These are phyloP conservation scores for Calonectria fujianensis DNA, from an alignment of 2,329 filamentous ascomycete genomes.

Conservation along the genomic window DNA sequence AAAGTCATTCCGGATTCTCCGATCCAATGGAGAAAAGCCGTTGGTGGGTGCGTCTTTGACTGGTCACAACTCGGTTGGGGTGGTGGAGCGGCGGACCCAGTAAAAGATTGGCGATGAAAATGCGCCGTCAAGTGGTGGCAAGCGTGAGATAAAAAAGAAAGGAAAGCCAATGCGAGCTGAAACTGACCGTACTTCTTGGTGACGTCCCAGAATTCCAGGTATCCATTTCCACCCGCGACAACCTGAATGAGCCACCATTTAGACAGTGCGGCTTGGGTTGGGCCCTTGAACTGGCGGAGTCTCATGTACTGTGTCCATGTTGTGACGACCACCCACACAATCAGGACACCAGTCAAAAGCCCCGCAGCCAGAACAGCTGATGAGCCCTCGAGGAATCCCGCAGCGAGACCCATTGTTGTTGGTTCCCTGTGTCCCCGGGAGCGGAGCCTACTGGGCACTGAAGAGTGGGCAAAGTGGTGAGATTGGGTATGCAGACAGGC, in stretches of 20 bases:
- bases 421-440: background rate
- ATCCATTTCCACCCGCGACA: constrained; percentile 57
- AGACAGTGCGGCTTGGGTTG: constrained; percentile 61
- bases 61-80: constrained; percentile 3
- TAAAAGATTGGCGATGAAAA: background rate
- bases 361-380: constrained; percentile 41
- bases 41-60: background rate
- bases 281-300: constrained; percentile 64
- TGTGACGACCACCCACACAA: constrained; percentile 45
- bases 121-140: background rate
- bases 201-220: constrained; percentile 61
- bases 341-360: constrained; percentile 25
- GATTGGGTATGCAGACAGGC: background rate
- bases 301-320: constrained; percentile 58
- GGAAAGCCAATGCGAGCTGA: background rate
- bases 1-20: background rate
- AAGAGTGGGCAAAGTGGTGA: background rate
- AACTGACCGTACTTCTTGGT: constrained; percentile 60
- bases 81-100: background rate
- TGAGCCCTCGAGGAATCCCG: constrained; percentile 8
- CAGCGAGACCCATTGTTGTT: constrained; percentile 34
- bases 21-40: background rate
- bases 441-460: background rate
- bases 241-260: constrained; percentile 62
- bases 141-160: background rate